These are phyloP conservation scores for Botryotinia convoluta DNA, from an alignment of 2,329 filamentous ascomycete species.

Conservation along the genomic window DNA sequence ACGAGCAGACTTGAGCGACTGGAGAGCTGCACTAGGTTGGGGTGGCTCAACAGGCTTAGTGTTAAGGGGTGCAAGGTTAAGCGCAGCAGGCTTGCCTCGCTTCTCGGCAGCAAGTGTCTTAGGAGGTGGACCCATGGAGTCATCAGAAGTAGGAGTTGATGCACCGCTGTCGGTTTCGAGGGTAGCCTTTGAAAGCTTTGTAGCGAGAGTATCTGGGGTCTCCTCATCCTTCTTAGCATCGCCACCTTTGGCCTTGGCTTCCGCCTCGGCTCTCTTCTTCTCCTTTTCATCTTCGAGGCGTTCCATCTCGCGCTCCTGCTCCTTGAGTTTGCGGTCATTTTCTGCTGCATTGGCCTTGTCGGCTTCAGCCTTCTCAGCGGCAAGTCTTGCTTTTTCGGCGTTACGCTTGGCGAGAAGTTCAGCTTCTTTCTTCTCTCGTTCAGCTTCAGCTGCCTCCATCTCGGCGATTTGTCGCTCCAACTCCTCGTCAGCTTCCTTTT, in stretches of 20 bases:
- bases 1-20: constrained; percentile 86
- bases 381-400: constrained; percentile 41
- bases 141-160: constrained; percentile 44
- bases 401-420: constrained; percentile 39
- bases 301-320: constrained; percentile 71
- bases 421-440: constrained; percentile 37
- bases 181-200: constrained; percentile 53
- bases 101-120: constrained; percentile 60
- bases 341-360: constrained; percentile 51
- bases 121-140: constrained; percentile 47
- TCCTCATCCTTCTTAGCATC: constrained; percentile 35
- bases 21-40: constrained; percentile 90
- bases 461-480: constrained; percentile 60
- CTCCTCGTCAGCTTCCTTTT: constrained; percentile 52
- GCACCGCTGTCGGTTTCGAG: constrained; percentile 45
- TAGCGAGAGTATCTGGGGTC: constrained; percentile 36
- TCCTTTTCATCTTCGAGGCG: constrained; percentile 70
- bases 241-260: constrained; percentile 35
- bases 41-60: constrained; percentile 85
- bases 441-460: constrained; percentile 46
- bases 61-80: constrained; percentile 81
- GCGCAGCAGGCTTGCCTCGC: constrained; percentile 74
- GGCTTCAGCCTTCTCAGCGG: constrained; percentile 46
- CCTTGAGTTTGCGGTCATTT: constrained; percentile 64
- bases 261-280: constrained; percentile 53